These are phyloP conservation scores for Epipyxis sp. DNA, from an alignment of 108 stramenopile genomes.

Conservation along the genomic window DNA sequence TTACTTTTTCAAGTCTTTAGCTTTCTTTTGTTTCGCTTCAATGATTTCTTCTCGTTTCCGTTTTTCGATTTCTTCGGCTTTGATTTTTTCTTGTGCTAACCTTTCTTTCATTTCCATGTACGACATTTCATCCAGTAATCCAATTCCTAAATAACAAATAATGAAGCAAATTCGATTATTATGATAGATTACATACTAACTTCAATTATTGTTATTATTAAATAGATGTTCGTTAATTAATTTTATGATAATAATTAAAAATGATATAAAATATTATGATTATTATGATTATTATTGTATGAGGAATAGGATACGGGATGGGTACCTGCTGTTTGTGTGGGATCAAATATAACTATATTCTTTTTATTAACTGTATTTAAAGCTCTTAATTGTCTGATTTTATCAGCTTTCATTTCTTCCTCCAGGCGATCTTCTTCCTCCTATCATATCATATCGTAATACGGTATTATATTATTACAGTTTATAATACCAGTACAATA, in stretches of 20 bases:
- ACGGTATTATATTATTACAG: constrained; percentile 24
- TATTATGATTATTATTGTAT: too few relatives aligned
- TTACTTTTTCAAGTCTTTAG: constrained; percentile 38
- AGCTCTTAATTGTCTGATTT: constrained; percentile 43
- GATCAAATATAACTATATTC: constrained; percentile 59
- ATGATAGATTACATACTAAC: too few relatives aligned
- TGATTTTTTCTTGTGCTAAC: constrained; percentile 11
- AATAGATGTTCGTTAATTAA: too few relatives aligned
- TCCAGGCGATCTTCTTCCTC: constrained; percentile 37
- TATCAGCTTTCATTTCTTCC: constrained; percentile 29
- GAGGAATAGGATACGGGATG: too few relatives aligned
- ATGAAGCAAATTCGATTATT: too few relatives aligned
- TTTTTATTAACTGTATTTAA: constrained; percentile 48
- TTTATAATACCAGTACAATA: constrained; percentile 27
- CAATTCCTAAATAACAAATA: constrained; percentile 50
- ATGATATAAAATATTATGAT: too few relatives aligned
- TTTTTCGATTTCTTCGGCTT: constrained; percentile 30
- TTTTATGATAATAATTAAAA: too few relatives aligned
- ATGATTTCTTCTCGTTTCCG: constrained; percentile 33
- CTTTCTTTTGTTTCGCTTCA: constrained; percentile 24
- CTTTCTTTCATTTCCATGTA: constrained; percentile 57
- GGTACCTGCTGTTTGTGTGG: constrained; percentile 59
- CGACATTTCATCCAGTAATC: constrained; percentile 61
- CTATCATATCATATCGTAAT: too few relatives aligned
- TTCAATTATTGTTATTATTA: too few relatives aligned